Evolutionary conservation across 805 yeast genomes (phyloP).

Genomic region (Candida golubevii): DNA sequence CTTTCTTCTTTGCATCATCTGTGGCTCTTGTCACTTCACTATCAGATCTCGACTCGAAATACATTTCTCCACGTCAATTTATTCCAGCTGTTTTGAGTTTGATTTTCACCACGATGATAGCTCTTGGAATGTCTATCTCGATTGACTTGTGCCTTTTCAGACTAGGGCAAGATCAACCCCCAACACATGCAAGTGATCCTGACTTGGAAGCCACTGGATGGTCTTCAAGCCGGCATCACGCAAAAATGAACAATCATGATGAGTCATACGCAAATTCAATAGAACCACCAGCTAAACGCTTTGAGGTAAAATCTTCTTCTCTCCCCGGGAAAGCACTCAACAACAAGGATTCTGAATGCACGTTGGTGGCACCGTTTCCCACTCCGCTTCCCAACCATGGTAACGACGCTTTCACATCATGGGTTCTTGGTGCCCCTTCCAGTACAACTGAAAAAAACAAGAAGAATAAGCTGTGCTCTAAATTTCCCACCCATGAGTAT

Average conservation of each 20-base stretch:
- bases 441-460: too few relatives aligned
- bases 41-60: background rate
- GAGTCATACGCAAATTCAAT: slow-evolving; percentile 1
- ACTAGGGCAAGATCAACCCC: background rate
- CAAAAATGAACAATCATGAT: slow-evolving; percentile 8
- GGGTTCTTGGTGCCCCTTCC: too few relatives aligned
- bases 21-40: slow-evolving; percentile 4
- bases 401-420: background rate
- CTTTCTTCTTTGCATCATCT: slow-evolving; percentile 3
- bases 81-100: background rate
- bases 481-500: too few relatives aligned
- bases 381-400: slow-evolving; percentile 1
- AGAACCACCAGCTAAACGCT: background rate
- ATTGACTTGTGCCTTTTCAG: background rate
- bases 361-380: slow-evolving; percentile 3
- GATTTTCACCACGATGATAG: background rate
- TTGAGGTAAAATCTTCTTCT: background rate
- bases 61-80: background rate
- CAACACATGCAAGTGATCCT: background rate
- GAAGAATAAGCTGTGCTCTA: too few relatives aligned
- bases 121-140: background rate
- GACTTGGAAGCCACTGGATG: slow-evolving; percentile 4
- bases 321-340: slow-evolving; percentile 1
- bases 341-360: slow-evolving; percentile 9
- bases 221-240: slow-evolving; percentile 3